Evolutionary conservation across 1,284 basidiomycete genomes (phyloP).

Genomic region (Polyporus tsugae): DNA sequence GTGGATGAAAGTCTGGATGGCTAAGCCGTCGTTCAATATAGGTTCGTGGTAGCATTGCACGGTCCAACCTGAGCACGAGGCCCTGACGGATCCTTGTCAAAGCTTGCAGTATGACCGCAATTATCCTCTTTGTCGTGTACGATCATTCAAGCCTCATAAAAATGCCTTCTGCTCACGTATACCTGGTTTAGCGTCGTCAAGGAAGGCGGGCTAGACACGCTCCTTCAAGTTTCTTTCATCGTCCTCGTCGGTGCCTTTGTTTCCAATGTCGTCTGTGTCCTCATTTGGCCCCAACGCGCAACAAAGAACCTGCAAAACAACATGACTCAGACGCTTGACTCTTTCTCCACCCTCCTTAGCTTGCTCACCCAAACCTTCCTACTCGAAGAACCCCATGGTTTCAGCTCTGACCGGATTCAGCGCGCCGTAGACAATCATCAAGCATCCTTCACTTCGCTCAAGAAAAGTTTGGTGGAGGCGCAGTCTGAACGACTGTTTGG

Average conservation of each 20-base stretch:
- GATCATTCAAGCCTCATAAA: constrained; percentile 38
- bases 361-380: constrained; percentile 87
- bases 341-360: constrained; percentile 84
- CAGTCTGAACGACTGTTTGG: constrained; percentile 79
- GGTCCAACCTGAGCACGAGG: background rate
- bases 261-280: constrained; percentile 86
- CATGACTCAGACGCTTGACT: constrained; percentile 87
- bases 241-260: constrained; percentile 80
- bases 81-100: constrained; percentile 15
- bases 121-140: constrained; percentile 87
- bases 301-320: constrained; percentile 84
- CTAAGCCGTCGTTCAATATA: constrained; percentile 91
- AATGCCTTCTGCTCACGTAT: constrained; percentile 10
- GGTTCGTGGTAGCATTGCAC: constrained; percentile 53
- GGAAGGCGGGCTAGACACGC: constrained; percentile 84
- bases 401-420: constrained; percentile 69
- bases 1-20: constrained; percentile 91
- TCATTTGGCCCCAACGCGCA: constrained; percentile 87
- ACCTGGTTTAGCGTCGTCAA: constrained; percentile 73
- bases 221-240: constrained; percentile 80
- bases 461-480: constrained; percentile 85
- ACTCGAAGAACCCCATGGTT: constrained; percentile 73
- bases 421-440: constrained; percentile 85
- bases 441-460: constrained; percentile 86
- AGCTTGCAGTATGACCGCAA: constrained; percentile 93